phyloP scores from a whole-genome alignment of 2,329 filamentous ascomycete genomes.

The Colletotrichum acutatum region DNA sequence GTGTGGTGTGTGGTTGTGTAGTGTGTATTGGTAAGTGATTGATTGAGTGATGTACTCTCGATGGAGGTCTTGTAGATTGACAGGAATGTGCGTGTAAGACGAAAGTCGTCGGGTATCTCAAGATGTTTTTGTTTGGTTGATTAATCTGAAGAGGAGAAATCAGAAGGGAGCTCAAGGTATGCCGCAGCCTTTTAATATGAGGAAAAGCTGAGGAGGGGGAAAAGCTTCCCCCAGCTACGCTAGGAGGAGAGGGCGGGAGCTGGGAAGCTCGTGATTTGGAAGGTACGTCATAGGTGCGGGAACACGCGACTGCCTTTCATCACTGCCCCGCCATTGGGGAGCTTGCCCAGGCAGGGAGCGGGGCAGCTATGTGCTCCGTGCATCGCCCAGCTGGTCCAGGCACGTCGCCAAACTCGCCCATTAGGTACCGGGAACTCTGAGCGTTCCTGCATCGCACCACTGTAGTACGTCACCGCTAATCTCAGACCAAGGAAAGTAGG shows the following conservation, averaged over 20 bases:
- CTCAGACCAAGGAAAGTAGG: slow-evolving; percentile 27
- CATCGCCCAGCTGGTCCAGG: slow-evolving; percentile 15
- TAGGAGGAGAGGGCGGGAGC: slow-evolving; percentile 12
- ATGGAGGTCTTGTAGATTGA: slow-evolving; percentile 27
- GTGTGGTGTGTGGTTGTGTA: background rate
- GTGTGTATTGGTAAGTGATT: slow-evolving; percentile 34
- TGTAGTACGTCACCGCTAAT: slow-evolving; percentile 32
- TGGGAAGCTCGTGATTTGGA: slow-evolving; percentile 32
- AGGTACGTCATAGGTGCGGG: slow-evolving; percentile 37
- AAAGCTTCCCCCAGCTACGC: slow-evolving; percentile 26
- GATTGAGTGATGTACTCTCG: slow-evolving; percentile 28
- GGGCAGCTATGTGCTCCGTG: slow-evolving; percentile 30
- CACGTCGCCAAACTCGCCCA: slow-evolving; percentile 13
- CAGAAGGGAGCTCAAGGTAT: background rate
- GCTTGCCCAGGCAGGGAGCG: slow-evolving; percentile 30
- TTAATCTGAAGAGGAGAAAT: slow-evolving; percentile 12
- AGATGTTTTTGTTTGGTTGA: background rate
- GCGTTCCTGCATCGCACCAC: slow-evolving; percentile 33
- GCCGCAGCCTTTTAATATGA: slow-evolving; percentile 19
- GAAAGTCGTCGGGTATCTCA: slow-evolving; percentile 26
- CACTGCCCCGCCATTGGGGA: slow-evolving; percentile 36
- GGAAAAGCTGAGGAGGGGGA: slow-evolving; percentile 12
- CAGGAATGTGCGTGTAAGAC: slow-evolving; percentile 14
- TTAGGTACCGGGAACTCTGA: slow-evolving; percentile 31
- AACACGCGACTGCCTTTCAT: slow-evolving; percentile 35